Percentiles rank a stretch among this genome's conserved stretches.
phyloP scores from a whole-genome alignment of 345 rosid genomes.

The Triadica sebifera region DNA sequence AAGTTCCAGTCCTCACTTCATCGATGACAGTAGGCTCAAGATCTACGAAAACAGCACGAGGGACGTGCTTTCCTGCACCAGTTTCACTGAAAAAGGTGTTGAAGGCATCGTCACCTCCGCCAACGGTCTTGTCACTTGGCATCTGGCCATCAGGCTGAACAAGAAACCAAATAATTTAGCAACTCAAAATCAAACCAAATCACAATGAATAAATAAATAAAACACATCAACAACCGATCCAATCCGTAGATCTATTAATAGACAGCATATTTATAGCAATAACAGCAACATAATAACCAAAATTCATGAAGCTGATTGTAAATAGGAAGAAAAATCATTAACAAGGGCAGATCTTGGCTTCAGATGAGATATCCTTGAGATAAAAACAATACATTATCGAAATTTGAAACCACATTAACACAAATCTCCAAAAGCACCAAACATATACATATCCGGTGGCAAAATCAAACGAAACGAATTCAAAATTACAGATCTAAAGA shows the following conservation, averaged over 20 bases:
- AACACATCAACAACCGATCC: not conserved
- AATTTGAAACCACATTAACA: not conserved
- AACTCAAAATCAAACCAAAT: not conserved
- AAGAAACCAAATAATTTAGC: not conserved
- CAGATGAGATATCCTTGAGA: not conserved
- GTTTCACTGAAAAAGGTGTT: slow-evolving; percentile 36
- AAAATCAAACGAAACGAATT: no score
- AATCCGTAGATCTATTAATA: not conserved
- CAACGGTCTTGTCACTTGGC: slow-evolving; percentile 31
- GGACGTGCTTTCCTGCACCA: slow-evolving; percentile 33
- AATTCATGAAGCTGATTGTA: not conserved
- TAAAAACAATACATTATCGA: not conserved
- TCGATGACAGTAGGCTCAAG: slow-evolving; percentile 33
- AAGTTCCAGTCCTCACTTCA: slow-evolving; percentile 28
- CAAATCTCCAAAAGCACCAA: not conserved
- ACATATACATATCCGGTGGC: no score
- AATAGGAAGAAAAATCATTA: not conserved
- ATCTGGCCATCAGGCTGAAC: slow-evolving; percentile 32
- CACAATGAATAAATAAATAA: no score
- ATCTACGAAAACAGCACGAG: slow-evolving; percentile 31
- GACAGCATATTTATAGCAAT: not conserved
- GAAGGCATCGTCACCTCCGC: slow-evolving; percentile 30
- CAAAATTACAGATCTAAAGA: no score
- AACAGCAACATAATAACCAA: not conserved
- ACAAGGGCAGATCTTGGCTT: not conserved